phyloP scores from a whole-genome alignment of 2,329 filamentous ascomycete genomes.

The Elsinoe australis region DNA sequence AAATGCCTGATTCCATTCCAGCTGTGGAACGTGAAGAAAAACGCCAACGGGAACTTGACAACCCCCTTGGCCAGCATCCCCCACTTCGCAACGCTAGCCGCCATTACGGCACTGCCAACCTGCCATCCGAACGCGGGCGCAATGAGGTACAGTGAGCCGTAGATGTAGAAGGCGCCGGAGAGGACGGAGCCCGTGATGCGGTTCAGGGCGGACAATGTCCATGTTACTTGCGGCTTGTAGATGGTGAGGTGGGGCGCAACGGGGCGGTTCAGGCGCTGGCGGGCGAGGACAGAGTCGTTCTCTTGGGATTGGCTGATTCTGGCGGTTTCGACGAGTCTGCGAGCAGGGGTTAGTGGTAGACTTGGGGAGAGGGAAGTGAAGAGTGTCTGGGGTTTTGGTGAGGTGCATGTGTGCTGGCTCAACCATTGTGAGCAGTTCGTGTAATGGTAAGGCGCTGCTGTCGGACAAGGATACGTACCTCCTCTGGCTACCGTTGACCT shows the following conservation, averaged over 20 bases:
- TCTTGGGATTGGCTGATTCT: conserved; percentile 7
- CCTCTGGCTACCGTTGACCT: conserved; percentile 4
- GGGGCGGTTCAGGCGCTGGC: conserved; percentile 74
- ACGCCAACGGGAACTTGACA: conserved; percentile 52
- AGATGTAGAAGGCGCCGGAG: conserved; percentile 69
- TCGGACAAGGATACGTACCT: neutral
- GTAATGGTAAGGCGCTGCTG: neutral
- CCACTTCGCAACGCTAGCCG: conserved; percentile 56
- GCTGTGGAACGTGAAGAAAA: conserved; percentile 61
- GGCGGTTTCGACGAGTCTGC: conserved; percentile 15
- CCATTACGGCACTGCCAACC: conserved; percentile 56
- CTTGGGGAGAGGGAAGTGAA: neutral
- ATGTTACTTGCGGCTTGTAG: conserved; percentile 83
- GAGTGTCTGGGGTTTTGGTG: neutral
- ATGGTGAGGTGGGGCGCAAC: conserved; percentile 77
- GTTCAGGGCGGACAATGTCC: conserved; percentile 67
- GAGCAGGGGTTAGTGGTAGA: neutral
- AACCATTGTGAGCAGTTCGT: neutral
- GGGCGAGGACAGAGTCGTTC: conserved; percentile 53
- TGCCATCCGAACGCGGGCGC: conserved; percentile 69
- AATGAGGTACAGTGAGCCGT: conserved; percentile 70
- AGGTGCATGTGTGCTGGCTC: neutral
- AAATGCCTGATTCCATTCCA: conserved; percentile 66
- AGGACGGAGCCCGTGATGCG: conserved; percentile 74
- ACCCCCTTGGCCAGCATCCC: conserved; percentile 52